phyloP scores from a whole-genome alignment of 768 basidiomycete species.

The Daedalea quercina region DNA sequence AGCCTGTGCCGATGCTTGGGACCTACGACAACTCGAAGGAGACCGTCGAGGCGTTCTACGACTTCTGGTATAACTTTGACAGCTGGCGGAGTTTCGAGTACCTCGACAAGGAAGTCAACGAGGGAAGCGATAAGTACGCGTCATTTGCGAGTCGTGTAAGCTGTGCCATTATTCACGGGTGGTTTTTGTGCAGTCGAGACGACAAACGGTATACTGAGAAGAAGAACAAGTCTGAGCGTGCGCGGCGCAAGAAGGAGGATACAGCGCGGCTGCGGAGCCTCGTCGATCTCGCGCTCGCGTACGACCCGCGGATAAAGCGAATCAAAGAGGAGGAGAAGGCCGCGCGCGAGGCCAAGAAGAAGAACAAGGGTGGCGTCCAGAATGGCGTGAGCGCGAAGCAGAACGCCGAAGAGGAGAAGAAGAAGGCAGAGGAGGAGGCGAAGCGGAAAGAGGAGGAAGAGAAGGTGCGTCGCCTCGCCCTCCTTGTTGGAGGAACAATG shows the following conservation, averaged over 20 bases:
- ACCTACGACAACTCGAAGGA: conserved; percentile 63
- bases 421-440: conserved; percentile 45
- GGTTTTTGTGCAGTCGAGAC: conserved; percentile 59
- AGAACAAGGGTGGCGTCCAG: conserved; percentile 37
- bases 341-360: conserved; percentile 88
- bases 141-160: background rate
- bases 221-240: conserved; percentile 98
- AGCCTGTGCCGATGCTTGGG: conserved; percentile 83
- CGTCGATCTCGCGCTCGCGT: conserved; percentile 75
- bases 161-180: background rate
- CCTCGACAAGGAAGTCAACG: conserved; percentile 96
- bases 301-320: conserved; percentile 94
- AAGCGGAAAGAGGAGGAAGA: conserved; percentile 73
- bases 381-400: conserved; percentile 46
- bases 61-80: conserved; percentile 99
- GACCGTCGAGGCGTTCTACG: conserved; percentile 89
- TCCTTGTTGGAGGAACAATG: background rate
- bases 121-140: conserved; percentile 88
- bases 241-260: conserved; percentile 95
- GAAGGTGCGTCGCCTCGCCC: conserved; percentile 40
- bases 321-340: conserved; percentile 97
- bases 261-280: conserved; percentile 80
- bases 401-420: conserved; percentile 66
- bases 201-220: conserved; percentile 99
- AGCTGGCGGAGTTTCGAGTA: conserved; percentile 98